Evolutionary conservation across 2,329 filamentous ascomycete genomes (phyloP).

Genomic region (Aspergillus ochraceoroseus): DNA sequence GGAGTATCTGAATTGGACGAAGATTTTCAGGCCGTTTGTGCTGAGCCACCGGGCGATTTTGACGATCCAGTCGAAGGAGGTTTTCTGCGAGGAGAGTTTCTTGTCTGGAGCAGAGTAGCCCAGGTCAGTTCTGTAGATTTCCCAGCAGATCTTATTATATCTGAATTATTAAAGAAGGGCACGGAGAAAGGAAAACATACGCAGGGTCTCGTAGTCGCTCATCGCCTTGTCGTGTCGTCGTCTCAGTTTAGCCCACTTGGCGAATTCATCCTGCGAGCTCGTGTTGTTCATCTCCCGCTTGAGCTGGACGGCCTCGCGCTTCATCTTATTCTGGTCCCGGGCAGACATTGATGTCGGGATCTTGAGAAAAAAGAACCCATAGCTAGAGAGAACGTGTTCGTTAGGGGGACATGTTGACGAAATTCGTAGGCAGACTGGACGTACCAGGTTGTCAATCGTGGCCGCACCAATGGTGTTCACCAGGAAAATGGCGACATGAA

Average conservation of each 20-base stretch:
- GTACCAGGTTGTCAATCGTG: conserved; percentile 60
- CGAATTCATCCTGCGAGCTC: conserved; percentile 93
- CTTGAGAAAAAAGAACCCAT: conserved; percentile 77
- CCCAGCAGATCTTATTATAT: not conserved
- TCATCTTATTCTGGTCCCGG: conserved; percentile 63
- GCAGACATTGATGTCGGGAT: conserved; percentile 69
- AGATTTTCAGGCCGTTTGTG: conserved; percentile 76
- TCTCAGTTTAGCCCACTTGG: conserved; percentile 66
- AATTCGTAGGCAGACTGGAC: conserved; percentile 22
- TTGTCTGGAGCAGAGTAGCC: conserved; percentile 28
- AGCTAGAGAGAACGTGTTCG: conserved; percentile 55
- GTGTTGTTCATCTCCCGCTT: conserved; percentile 80
- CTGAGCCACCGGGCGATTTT: conserved; percentile 68
- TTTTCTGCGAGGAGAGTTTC: conserved; percentile 58
- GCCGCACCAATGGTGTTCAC: conserved; percentile 80
- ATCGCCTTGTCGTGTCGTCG: conserved; percentile 65
- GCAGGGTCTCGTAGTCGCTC: conserved; percentile 76
- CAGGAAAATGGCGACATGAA: conserved; percentile 75
- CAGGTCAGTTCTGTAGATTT: not conserved
- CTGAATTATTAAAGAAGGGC: not conserved
- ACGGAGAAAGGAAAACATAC: conserved; percentile 50
- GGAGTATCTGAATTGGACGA: conserved; percentile 84
- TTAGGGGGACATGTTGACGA: too few species aligned
- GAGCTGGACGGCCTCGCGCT: conserved; percentile 71
- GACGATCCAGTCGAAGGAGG: conserved; percentile 70